Evolutionary conservation across 2,329 filamentous ascomycete genomes (phyloP).

Genomic region (Aspergillus sp.): DNA sequence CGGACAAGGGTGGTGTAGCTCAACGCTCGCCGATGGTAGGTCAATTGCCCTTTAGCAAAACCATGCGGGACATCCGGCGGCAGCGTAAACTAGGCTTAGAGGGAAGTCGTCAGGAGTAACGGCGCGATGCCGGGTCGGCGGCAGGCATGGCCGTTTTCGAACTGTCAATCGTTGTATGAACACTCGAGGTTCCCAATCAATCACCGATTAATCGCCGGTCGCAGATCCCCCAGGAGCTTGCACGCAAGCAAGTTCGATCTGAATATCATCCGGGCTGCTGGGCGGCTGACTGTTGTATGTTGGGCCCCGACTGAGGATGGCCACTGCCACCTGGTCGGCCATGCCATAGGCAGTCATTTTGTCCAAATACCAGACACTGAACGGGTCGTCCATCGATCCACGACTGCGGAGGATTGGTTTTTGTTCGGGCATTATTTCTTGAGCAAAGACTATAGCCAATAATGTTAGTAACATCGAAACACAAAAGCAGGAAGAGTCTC

Average conservation of each 20-base stretch:
- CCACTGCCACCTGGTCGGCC: slow-evolving; percentile 28
- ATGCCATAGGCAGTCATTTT: slow-evolving; percentile 23
- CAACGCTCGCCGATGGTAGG: too few species aligned
- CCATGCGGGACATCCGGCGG: too few species aligned
- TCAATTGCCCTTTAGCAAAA: too few species aligned
- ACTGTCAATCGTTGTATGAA: too few species aligned
- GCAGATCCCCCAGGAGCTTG: slow-evolving; percentile 22
- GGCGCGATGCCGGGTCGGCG: too few species aligned
- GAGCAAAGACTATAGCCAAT: slow-evolving; percentile 23
- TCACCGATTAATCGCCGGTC: too few species aligned
- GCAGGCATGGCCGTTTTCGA: too few species aligned
- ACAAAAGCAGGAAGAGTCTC: slow-evolving; percentile 1
- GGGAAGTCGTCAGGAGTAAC: too few species aligned
- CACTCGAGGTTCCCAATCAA: too few species aligned
- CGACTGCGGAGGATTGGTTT: slow-evolving; percentile 20
- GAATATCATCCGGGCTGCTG: slow-evolving; percentile 19
- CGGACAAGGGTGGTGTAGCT: too few species aligned
- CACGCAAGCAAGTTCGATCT: slow-evolving; percentile 28
- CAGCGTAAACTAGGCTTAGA: too few species aligned
- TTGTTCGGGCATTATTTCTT: slow-evolving; percentile 18
- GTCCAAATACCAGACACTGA: slow-evolving; percentile 30
- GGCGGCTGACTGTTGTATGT: slow-evolving; percentile 17
- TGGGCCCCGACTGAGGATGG: slow-evolving; percentile 26
- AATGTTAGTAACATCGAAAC: slow-evolving; percentile 2
- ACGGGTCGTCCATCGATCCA: slow-evolving; percentile 20